These are phyloP conservation scores for Cladosporium sphaerospermum DNA, from an alignment of 2,329 filamentous ascomycete species.

Conservation along the genomic window DNA sequence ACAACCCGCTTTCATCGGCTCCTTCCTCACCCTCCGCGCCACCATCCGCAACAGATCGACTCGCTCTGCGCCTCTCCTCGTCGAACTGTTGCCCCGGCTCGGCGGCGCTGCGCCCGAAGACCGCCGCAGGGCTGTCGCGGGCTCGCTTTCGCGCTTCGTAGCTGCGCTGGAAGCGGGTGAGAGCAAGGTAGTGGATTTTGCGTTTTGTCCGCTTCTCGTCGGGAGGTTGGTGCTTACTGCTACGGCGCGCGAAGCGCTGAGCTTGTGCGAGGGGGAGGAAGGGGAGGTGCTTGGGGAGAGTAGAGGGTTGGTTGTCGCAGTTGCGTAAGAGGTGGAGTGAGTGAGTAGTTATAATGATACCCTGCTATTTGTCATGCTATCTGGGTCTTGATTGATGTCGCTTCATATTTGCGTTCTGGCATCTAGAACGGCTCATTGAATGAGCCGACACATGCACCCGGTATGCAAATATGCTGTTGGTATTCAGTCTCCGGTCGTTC, in stretches of 20 bases:
- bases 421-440: too few species aligned
- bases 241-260: not conserved
- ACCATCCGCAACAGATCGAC: slow-evolving; percentile 12
- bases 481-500: too few species aligned
- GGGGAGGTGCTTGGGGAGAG: not conserved
- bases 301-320: not conserved
- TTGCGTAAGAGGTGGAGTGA: not conserved
- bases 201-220: slow-evolving; percentile 19
- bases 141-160: slow-evolving; percentile 16
- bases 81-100: slow-evolving; percentile 9
- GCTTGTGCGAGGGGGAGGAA: not conserved
- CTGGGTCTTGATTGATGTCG: too few species aligned
- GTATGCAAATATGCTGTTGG: too few species aligned
- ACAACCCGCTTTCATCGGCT: slow-evolving; percentile 3
- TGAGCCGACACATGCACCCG: too few species aligned
- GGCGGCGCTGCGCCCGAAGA: slow-evolving; percentile 10
- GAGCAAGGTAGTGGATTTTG: slow-evolving; percentile 17
- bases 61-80: slow-evolving; percentile 12
- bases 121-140: slow-evolving; percentile 16
- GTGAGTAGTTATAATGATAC: too few species aligned
- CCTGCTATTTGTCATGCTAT: too few species aligned
- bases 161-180: slow-evolving; percentile 13
- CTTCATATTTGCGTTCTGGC: too few species aligned
- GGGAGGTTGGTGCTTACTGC: slow-evolving; percentile 17
- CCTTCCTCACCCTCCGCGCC: slow-evolving; percentile 15